Evolutionary conservation across 371 early-diverging fungal genomes (phyloP).

Genomic region (Entomophthora muscae): DNA sequence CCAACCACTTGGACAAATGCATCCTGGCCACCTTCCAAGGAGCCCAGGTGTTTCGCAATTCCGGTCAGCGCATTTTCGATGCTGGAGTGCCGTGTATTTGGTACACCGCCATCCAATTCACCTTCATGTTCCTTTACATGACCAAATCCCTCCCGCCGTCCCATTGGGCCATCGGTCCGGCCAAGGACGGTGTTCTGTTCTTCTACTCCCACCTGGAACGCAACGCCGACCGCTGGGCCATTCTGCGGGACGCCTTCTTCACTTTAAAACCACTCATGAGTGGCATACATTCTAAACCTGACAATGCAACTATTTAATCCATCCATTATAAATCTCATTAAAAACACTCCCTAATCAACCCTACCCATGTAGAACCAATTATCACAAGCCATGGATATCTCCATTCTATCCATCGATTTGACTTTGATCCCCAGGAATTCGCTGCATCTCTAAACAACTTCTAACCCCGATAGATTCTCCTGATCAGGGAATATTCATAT

Average conservation of each 20-base stretch:
- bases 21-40: background rate
- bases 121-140: background rate
- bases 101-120: background rate
- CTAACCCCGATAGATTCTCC: no score
- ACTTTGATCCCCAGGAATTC: no score
- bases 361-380: no score
- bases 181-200: background rate
- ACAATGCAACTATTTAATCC: no score
- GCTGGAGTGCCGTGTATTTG: background rate
- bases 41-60: background rate
- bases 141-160: background rate
- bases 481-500: no score
- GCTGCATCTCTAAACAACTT: no score
- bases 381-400: no score
- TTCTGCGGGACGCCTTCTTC: background rate
- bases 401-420: no score
- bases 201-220: background rate
- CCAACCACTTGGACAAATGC: background rate
- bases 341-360: no score
- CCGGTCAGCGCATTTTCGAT: background rate
- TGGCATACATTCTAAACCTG: no score
- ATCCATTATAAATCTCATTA: no score
- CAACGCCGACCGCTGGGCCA: background rate
- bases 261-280: background rate
- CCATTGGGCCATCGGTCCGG: conserved; percentile 1